Evolutionary conservation across 2,329 filamentous ascomycete genomes (phyloP).

Genomic region (Colletotrichum sp.): DNA sequence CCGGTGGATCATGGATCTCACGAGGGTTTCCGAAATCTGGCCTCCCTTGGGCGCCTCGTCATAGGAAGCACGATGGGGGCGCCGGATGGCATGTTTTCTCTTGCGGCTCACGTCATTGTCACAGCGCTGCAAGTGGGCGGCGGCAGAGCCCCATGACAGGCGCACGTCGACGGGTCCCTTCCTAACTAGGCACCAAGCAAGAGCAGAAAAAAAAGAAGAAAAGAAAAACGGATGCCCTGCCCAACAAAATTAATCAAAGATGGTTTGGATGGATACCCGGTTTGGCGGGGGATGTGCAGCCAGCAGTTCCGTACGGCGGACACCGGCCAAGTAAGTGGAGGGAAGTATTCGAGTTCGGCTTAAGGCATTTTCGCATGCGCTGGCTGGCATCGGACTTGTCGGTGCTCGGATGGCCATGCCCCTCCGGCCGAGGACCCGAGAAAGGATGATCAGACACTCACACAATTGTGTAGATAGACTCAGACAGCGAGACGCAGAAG

Average conservation of each 20-base stretch:
- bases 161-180: background rate
- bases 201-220: background rate
- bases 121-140: background rate
- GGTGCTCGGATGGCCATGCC: background rate
- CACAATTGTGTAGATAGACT: background rate
- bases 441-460: background rate
- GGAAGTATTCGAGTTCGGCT: background rate
- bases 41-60: background rate
- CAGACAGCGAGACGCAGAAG: background rate
- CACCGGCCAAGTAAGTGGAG: background rate
- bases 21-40: background rate
- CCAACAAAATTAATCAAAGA: background rate
- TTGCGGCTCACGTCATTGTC: slow-evolving; percentile 14
- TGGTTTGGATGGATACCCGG: background rate
- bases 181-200: background rate
- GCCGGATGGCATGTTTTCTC: slow-evolving; percentile 14
- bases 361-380: background rate
- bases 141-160: background rate
- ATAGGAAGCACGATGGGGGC: background rate
- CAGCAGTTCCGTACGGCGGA: background rate
- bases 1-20: background rate
- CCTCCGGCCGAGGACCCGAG: background rate
- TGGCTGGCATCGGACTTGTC: background rate
- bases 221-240: background rate
- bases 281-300: slow-evolving; percentile 5